These are phyloP conservation scores for Huntiella omanensis DNA, from an alignment of 2,329 filamentous ascomycete genomes.

Conservation along the genomic window DNA sequence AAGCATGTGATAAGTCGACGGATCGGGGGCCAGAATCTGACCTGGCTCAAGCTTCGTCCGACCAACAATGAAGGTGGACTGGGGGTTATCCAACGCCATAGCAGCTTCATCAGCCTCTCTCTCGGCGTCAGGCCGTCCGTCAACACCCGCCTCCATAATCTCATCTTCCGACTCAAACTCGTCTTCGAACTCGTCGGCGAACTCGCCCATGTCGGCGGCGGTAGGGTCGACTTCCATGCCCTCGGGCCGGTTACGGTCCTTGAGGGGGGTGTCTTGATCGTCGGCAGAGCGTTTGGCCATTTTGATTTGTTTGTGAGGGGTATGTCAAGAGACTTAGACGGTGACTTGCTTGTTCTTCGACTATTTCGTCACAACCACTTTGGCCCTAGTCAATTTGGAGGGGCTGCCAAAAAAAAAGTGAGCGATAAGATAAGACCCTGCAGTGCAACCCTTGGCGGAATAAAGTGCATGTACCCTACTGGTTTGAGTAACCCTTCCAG, in stretches of 20 bases:
- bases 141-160: constrained; percentile 83
- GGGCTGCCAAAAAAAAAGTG: too few species aligned
- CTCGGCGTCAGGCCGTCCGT: constrained; percentile 81
- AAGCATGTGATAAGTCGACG: constrained; percentile 94
- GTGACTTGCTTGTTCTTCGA: too few species aligned
- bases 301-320: constrained; percentile 5
- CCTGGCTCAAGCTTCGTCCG: constrained; percentile 79
- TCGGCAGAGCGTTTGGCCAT: constrained; percentile 46
- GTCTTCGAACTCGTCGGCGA: constrained; percentile 89
- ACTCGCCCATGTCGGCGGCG: constrained; percentile 47
- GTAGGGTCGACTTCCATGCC: constrained; percentile 40
- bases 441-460: too few species aligned
- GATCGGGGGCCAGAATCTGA: constrained; percentile 77
- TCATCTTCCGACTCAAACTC: constrained; percentile 81
- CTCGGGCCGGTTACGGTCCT: constrained; percentile 43
- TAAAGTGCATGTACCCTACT: too few species aligned
- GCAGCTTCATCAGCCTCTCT: constrained; percentile 76
- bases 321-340: too few species aligned
- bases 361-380: too few species aligned
- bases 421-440: too few species aligned
- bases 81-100: constrained; percentile 68
- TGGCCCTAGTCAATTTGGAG: too few species aligned
- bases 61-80: constrained; percentile 88
- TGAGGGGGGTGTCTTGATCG: constrained; percentile 29
- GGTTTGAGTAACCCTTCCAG: too few species aligned